Evolutionary conservation across 75 land plant genomes (phyloP), one percentile per base, ranked within the genome.

Genomic region (Cunninghamia lanceolata): DNA sequence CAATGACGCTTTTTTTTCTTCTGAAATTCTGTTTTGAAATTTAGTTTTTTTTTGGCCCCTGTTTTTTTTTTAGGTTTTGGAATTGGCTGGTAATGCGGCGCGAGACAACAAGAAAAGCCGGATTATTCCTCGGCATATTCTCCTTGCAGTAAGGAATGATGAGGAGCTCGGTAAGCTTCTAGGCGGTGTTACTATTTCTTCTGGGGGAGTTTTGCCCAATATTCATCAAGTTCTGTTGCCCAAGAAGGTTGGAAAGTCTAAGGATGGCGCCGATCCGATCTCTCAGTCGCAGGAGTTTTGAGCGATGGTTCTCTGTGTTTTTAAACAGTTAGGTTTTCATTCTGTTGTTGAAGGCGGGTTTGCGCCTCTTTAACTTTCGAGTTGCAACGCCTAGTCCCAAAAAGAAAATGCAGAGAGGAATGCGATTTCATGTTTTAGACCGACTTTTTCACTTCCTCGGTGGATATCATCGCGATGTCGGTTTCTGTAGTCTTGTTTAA

Each of bases 21-120:
- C 2, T 1, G 13, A 34, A 28, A 63, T 25, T 9, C 8, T 6
- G n/a, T 63, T 63, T 25, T 0, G 3, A 0, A 9, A 10, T 50
- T 16, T 13, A 8, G 17, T 25, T 32, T 73, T n/a, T 10, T 11
- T 3, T 34, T 73, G 2, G 75, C 16, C 4, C 38, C 3, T 34
- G 66, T 3, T 73, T 32, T 30, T 21, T 25, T n/a, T 50, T 13
- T 14, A 73, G 75, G 75, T 86, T 28, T 52, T 86, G 87, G 87
- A 86, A 25, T 56, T 86, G 86, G 87, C 87, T 1, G 87, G 87
- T 1, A 86, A 86, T 53, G 87, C 87, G 21, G 87, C 87, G 3
- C 70, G 87, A 17, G 87, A 86, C 87, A 86, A 86, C 70, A 86
- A 86, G 87, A 86, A 86, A 45, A 85, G 11, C 7, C 46, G 87